phyloP scores from a whole-genome alignment of 805 yeast species.

The Barnettozyma wickerhamii region DNA sequence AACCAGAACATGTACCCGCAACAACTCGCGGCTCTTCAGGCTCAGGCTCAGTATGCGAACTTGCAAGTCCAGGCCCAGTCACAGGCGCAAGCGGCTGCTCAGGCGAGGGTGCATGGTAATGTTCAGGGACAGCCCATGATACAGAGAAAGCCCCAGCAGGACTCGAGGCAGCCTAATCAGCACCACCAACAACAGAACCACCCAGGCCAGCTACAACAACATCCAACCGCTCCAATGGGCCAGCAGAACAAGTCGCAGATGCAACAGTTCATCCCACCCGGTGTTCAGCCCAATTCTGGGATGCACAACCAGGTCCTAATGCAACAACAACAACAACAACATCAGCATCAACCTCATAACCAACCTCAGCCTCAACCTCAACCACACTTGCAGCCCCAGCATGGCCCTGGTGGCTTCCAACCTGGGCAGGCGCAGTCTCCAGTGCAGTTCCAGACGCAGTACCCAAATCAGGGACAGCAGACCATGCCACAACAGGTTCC shows the following conservation, averaged over 20 bases:
- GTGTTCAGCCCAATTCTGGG: constrained; percentile 14
- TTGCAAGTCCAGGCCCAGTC: constrained; percentile 13
- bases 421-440: constrained; percentile 9
- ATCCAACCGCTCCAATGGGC: not conserved
- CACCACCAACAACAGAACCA: constrained; percentile 4
- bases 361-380: constrained; percentile 11
- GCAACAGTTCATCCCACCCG: constrained; percentile 14
- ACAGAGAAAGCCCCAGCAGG: constrained; percentile 1
- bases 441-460: constrained; percentile 3
- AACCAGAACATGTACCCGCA: constrained; percentile 12
- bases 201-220: not conserved
- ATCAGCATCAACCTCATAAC: constrained; percentile 3
- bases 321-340: constrained; percentile 2
- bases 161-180: constrained; percentile 5
- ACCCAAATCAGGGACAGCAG: not conserved
- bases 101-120: not conserved
- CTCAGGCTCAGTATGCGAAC: constrained; percentile 15
- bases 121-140: not conserved
- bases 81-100: constrained; percentile 2
- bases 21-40: constrained; percentile 16
- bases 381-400: constrained; percentile 11
- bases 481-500: constrained; percentile 8
- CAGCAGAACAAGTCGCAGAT: constrained; percentile 20
- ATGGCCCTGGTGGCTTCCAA: constrained; percentile 6
- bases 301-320: constrained; percentile 2